Evolutionary conservation across 2,329 filamentous ascomycete genomes (phyloP).

Genomic region (Microascus cirrosus): DNA sequence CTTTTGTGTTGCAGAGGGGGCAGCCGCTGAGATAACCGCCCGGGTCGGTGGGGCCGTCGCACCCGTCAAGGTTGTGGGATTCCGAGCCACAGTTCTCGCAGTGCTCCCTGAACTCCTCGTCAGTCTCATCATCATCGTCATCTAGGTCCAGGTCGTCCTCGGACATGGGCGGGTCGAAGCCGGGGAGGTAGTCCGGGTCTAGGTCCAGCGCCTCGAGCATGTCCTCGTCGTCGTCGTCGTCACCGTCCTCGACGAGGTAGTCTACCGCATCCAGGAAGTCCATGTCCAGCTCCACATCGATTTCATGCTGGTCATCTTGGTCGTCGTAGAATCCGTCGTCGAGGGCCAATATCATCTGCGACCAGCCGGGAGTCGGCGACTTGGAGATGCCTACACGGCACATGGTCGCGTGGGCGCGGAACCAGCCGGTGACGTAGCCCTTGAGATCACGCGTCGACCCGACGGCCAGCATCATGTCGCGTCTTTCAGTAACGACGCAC

Average conservation of each 20-base stretch:
- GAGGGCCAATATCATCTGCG: neutral
- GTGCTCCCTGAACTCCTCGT: neutral
- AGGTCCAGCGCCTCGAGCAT: neutral
- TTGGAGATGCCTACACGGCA: conserved; percentile 1
- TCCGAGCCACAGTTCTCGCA: conserved; percentile 1
- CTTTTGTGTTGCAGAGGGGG: neutral
- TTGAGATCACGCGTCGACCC: neutral
- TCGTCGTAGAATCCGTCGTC: neutral
- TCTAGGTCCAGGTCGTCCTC: neutral
- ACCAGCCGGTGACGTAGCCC: conserved; percentile 2
- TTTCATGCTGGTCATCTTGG: neutral
- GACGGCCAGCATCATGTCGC: conserved; percentile 2
- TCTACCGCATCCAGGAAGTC: neutral
- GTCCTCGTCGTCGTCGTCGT: neutral
- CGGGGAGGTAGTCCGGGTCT: neutral
- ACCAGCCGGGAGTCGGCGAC: neutral
- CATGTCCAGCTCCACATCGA: neutral
- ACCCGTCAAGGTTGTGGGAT: neutral
- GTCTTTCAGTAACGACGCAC: conserved; percentile 4
- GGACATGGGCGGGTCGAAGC: neutral
- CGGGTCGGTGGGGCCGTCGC: neutral
- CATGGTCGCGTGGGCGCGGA: neutral
- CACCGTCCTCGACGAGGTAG: neutral
- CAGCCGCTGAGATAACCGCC: neutral
- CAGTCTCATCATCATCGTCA: neutral